A percentile compares a stretch with the other conserved stretches of the same genome.
phyloP scores from a whole-genome alignment of 352 stramenopile genomes.

The Phytophthora cryptogea region DNA sequence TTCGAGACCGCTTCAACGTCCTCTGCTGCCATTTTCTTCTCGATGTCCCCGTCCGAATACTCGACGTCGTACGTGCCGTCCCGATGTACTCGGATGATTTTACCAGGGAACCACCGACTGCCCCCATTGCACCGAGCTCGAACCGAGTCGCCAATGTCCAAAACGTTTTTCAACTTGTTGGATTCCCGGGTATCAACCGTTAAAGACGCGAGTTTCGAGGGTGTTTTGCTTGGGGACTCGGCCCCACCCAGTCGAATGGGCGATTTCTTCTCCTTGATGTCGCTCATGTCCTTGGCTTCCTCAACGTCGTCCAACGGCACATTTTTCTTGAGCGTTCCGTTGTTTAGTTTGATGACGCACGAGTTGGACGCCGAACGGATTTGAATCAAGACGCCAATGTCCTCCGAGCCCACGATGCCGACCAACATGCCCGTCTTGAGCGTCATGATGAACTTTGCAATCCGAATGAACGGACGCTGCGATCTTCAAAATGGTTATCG shows the following conservation, averaged over 20 bases:
- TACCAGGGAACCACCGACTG: slow-evolving; percentile 62
- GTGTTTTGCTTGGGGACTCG: slow-evolving; percentile 13
- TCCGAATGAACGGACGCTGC: slow-evolving; percentile 6
- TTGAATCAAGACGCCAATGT: slow-evolving; percentile 67
- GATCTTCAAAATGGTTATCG: slow-evolving; percentile 10
- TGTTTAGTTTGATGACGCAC: slow-evolving; percentile 74
- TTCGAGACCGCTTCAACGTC: slow-evolving; percentile 27
- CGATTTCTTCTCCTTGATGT: slow-evolving; percentile 43
- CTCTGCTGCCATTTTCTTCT: slow-evolving; percentile 30
- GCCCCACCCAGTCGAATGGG: slow-evolving; percentile 47
- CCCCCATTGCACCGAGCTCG: slow-evolving; percentile 71
- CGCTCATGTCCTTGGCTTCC: slow-evolving; percentile 44
- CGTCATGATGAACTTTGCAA: slow-evolving; percentile 28
- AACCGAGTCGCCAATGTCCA: slow-evolving; percentile 27
- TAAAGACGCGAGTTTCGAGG: slow-evolving; percentile 28
- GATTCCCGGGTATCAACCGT: slow-evolving; percentile 9
- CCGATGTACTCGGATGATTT: slow-evolving; percentile 51
- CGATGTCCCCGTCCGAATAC: slow-evolving; percentile 62
- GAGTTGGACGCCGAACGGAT: slow-evolving; percentile 62
- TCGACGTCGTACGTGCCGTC: slow-evolving; percentile 71
- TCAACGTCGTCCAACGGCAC: slow-evolving; percentile 65
- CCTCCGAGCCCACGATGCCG: slow-evolving; percentile 49
- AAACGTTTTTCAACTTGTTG: slow-evolving; percentile 15
- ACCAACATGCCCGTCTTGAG: slow-evolving; percentile 68
- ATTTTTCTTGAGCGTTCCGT: slow-evolving; percentile 69